Conservation (phyloP, 768 basidiomycete genomes). For the Suillus variegatus region DNA sequence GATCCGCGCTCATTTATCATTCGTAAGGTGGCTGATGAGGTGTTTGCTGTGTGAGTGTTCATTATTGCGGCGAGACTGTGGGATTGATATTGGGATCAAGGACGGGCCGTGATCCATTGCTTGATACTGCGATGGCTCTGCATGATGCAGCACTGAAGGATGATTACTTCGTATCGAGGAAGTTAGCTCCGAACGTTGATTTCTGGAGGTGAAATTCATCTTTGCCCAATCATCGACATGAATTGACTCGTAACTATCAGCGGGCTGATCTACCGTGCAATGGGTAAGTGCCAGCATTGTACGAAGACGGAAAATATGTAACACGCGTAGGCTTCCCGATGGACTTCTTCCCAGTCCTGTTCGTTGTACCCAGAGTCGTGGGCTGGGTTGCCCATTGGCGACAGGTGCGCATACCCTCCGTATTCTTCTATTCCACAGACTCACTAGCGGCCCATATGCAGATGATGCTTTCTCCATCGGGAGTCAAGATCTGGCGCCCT, state of each 20-base stretch:
- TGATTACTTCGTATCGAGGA: conserved; percentile 82
- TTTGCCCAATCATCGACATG: background rate
- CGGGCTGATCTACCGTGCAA: conserved; percentile 87
- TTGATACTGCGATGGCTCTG: conserved; percentile 87
- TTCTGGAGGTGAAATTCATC: conserved; percentile 59
- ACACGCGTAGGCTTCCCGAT: conserved; percentile 75
- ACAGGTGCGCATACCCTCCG: conserved; percentile 49
- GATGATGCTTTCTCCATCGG: conserved; percentile 90
- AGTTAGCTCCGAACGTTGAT: conserved; percentile 88
- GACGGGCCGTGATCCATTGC: conserved; percentile 80
- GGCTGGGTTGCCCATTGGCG: conserved; percentile 95
- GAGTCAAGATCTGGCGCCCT: conserved; percentile 93
- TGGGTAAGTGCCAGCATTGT: conserved; percentile 55
- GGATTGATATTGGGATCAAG: conserved; percentile 36
- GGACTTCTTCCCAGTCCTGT: conserved; percentile 93
- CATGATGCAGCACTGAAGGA: conserved; percentile 90
- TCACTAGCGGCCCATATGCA: conserved; percentile 30
- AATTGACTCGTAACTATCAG: conserved; percentile 37
- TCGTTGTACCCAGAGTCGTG: conserved; percentile 89
- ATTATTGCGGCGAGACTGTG: background rate
- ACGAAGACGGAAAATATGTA: conserved; percentile 6
- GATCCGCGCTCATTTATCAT: conserved; percentile 92
- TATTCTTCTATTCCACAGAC: background rate
- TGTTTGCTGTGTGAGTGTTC: conserved; percentile 75
- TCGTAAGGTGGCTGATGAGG: conserved; percentile 86